Evolutionary conservation across 108 stramenopile species (phyloP).

Genomic region (Nannochloropsis oceanica): DNA sequence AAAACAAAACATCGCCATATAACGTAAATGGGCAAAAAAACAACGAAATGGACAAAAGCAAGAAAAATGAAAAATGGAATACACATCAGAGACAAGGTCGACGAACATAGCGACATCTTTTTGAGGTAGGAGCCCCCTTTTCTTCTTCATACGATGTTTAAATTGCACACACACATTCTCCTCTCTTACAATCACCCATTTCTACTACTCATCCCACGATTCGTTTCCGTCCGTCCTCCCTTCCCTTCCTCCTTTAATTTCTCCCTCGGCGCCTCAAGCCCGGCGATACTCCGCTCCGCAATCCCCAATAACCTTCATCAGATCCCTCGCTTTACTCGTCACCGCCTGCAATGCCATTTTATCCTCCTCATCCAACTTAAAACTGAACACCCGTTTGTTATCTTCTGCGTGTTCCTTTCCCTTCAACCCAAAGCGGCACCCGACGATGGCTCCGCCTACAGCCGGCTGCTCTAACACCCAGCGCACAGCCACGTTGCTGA

Average conservation of each 20-base stretch:
- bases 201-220: neutral
- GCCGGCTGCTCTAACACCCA: slow-evolving; percentile 25
- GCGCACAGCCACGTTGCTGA: slow-evolving; percentile 17
- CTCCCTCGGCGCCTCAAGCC: neutral
- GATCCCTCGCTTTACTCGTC: slow-evolving; percentile 1
- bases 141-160: no score
- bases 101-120: no score
- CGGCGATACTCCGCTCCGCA: slow-evolving; percentile 25
- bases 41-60: no score
- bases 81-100: no score
- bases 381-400: slow-evolving; percentile 7
- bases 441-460: slow-evolving; percentile 25
- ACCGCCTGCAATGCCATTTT: neutral
- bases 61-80: no score
- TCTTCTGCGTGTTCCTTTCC: slow-evolving; percentile 8
- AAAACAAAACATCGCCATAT: no score
- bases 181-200: no score
- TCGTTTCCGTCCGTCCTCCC: neutral
- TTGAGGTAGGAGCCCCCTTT: no score
- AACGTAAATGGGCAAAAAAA: no score
- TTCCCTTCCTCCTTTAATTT: neutral
- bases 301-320: slow-evolving; percentile 28
- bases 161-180: no score
- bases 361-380: slow-evolving; percentile 20
- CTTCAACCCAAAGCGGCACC: slow-evolving; percentile 8